Conservation (phyloP, 805 yeast species). For the Teunomyces gatunensis region DNA sequence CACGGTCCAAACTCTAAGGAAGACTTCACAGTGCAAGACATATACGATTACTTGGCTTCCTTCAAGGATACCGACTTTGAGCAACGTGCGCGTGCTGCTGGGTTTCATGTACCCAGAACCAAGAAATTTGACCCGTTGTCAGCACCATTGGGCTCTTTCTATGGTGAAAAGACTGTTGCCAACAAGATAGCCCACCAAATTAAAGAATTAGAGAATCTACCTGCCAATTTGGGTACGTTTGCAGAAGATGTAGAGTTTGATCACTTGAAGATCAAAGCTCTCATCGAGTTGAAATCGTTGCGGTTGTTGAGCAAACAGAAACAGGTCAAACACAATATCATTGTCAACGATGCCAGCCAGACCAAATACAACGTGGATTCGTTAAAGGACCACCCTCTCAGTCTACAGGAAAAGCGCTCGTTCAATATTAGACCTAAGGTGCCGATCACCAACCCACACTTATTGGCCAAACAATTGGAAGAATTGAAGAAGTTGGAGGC, state of each 20-base stretch:
- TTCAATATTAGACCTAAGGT: constrained; percentile 66
- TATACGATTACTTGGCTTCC: constrained; percentile 6
- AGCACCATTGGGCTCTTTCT: constrained; percentile 48
- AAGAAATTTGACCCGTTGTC: constrained; percentile 28
- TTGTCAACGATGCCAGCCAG: constrained; percentile 51
- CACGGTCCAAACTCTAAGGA: constrained; percentile 6
- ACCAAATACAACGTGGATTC: constrained; percentile 54
- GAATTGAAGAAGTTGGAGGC: constrained; percentile 64
- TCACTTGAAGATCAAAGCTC: constrained; percentile 58
- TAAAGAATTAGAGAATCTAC: constrained; percentile 59
- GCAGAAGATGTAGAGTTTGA: constrained; percentile 35
- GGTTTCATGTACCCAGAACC: constrained; percentile 28
- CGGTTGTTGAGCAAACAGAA: constrained; percentile 69
- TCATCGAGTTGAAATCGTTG: constrained; percentile 68
- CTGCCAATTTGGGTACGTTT: constrained; percentile 67
- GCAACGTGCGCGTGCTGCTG: constrained; percentile 40
- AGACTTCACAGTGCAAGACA: constrained; percentile 1
- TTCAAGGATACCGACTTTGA: constrained; percentile 18
- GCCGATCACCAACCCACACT: constrained; percentile 70
- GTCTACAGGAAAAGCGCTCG: constrained; percentile 67
- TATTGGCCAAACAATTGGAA: constrained; percentile 72
- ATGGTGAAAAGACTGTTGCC: constrained; percentile 52
- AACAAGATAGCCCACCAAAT: constrained; percentile 57
- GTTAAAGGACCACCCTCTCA: constrained; percentile 51
- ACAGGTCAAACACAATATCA: constrained; percentile 58